Conservation (phyloP, 257 asterid genomes). For the Ophiorrhiza pumila region DNA sequence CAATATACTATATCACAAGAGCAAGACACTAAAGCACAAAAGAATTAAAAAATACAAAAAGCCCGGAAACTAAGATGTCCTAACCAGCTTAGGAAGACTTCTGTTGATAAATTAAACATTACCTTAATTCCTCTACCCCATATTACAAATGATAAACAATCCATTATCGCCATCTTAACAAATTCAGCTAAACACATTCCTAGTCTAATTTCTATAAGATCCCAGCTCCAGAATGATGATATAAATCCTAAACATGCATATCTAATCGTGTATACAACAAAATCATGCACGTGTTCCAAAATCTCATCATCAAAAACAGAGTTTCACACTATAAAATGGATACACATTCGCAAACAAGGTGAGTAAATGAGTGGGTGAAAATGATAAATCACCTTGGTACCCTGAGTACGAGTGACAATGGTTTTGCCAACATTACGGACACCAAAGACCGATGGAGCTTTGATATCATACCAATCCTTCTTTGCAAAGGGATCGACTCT, state of each 20-base stretch:
- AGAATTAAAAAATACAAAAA: too few species aligned
- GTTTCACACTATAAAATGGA: too few species aligned
- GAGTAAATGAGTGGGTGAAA: too few species aligned
- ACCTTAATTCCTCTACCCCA: too few species aligned
- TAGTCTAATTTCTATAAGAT: neutral
- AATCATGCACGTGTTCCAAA: neutral
- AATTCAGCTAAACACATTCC: neutral
- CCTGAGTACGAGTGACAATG: constrained; percentile 36
- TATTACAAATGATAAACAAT: too few species aligned
- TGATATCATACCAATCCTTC: constrained; percentile 37
- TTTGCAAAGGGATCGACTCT: constrained; percentile 32
- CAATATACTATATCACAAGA: neutral
- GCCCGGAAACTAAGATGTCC: neutral
- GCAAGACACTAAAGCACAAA: neutral
- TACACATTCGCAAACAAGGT: neutral
- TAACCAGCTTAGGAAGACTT: too few species aligned
- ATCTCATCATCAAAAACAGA: neutral
- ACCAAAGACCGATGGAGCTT: constrained; percentile 27
- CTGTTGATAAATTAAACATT: too few species aligned
- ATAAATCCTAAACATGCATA: neutral
- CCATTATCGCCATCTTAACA: neutral
- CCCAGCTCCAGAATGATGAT: neutral
- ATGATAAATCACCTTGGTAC: constrained; percentile 26
- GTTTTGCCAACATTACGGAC: constrained; percentile 30
- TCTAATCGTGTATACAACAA: neutral